A percentile compares a stretch with the other conserved stretches of the same genome.
phyloP scores from a whole-genome alignment of 257 asterid species.

The Forsythia viridissima region DNA sequence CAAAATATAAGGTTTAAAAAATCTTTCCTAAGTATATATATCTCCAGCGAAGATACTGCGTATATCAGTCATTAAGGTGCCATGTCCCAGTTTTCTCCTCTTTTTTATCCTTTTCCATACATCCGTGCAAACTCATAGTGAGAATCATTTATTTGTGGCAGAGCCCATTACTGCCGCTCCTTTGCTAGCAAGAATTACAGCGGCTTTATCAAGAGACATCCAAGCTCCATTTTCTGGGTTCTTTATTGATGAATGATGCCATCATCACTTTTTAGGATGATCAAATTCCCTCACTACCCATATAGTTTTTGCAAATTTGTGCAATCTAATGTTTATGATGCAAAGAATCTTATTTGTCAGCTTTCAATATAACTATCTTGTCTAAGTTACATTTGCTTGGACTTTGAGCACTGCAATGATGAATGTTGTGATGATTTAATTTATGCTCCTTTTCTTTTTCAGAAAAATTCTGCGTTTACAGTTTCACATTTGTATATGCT shows the following conservation, averaged over 20 bases:
- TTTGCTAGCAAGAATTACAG: neutral
- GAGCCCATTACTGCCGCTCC: neutral
- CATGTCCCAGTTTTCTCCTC: neutral
- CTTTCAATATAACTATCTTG: neutral
- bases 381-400: neutral
- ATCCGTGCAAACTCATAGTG: neutral
- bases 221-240: neutral
- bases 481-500: neutral
- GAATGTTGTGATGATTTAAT: conserved; percentile 6
- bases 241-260: neutral
- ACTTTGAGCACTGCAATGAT: conserved; percentile 9
- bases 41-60: neutral
- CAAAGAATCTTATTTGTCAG: neutral
- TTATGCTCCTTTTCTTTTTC: neutral
- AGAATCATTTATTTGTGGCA: too few relatives aligned
- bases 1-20: neutral
- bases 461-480: neutral
- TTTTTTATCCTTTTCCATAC: neutral
- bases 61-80: neutral
- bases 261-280: neutral
- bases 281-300: neutral
- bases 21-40: neutral
- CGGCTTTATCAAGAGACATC: neutral
- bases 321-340: conserved; percentile 9
- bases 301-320: conserved; percentile 2